Percentiles rank a stretch among this genome's conserved stretches.
Evolutionary conservation across 192 early-diverging fungal species (phyloP).

Genomic region (Phlyctochytrium planicorne): DNA sequence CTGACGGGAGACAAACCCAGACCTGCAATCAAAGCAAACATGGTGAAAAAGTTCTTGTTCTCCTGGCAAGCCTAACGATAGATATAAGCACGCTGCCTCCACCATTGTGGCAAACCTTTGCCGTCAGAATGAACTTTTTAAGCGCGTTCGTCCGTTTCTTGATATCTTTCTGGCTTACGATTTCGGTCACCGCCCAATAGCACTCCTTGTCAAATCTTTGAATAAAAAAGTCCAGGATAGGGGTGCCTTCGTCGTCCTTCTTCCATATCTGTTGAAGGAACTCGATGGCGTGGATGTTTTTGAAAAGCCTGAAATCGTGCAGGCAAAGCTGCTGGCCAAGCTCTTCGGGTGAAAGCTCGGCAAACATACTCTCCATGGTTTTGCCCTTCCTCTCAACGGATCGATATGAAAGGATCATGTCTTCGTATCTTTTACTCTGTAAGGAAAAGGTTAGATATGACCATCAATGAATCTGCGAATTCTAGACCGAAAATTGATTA

Average conservation of each 20-base stretch:
- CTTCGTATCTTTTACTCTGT: constrained; percentile 42
- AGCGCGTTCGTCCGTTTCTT: constrained; percentile 51
- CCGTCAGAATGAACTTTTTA: constrained; percentile 50
- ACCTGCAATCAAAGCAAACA: constrained; percentile 62
- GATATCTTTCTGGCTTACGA: constrained; percentile 48
- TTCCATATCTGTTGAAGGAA: constrained; percentile 62
- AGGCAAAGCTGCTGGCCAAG: constrained; percentile 55
- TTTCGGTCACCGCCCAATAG: constrained; percentile 62
- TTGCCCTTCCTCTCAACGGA: constrained; percentile 47
- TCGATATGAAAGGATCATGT: constrained; percentile 49
- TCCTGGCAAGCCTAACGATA: constrained; percentile 47
- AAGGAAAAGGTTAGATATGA: neutral
- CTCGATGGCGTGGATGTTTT: constrained; percentile 63
- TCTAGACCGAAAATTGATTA: constrained; percentile 14
- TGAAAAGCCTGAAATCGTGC: constrained; percentile 54
- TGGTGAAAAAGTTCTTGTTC: constrained; percentile 57
- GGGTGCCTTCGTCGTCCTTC: constrained; percentile 48
- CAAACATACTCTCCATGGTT: constrained; percentile 50
- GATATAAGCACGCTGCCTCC: neutral
- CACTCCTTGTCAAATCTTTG: constrained; percentile 60
- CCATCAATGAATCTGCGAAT: no score
- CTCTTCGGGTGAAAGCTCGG: constrained; percentile 42
- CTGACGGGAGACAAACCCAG: constrained; percentile 52
- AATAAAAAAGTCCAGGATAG: constrained; percentile 54
- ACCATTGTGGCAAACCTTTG: constrained; percentile 43